These are phyloP conservation scores for Scheffersomyces lignosus DNA, from an alignment of 805 yeast genomes.

Conservation along the genomic window DNA sequence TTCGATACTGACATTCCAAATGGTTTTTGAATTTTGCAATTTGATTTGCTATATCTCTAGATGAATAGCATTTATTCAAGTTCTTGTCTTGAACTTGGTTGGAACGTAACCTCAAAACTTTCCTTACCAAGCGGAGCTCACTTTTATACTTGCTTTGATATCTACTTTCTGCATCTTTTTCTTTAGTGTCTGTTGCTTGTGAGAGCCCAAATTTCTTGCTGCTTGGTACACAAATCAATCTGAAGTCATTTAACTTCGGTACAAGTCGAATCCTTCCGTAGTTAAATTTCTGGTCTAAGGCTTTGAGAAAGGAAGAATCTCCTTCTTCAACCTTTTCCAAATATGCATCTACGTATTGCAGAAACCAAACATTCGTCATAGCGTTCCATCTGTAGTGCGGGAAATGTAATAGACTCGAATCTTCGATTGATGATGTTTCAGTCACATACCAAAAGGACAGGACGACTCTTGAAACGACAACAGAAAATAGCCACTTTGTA, in stretches of 20 bases:
- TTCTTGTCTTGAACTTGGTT: conserved; percentile 11
- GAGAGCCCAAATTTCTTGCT: conserved; percentile 3
- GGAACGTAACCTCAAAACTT: conserved; percentile 20
- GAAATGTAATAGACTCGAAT: conserved; percentile 48
- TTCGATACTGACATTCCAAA: conserved; percentile 7
- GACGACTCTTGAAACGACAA: conserved; percentile 48
- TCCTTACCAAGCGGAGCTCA: conserved; percentile 45
- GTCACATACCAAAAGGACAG: conserved; percentile 67
- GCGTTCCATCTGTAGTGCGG: conserved; percentile 59
- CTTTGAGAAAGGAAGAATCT: conserved; percentile 5
- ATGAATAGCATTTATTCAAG: conserved; percentile 40
- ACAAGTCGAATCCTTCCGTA: conserved; percentile 49
- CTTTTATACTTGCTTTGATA: no score
- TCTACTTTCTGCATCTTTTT: no score
- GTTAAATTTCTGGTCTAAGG: conserved; percentile 8
- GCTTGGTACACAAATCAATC: conserved; percentile 59
- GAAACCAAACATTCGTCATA: conserved; percentile 42
- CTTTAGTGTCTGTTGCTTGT: conserved; percentile 16
- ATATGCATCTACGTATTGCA: conserved; percentile 39
- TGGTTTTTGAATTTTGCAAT: conserved; percentile 38
- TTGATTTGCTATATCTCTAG: conserved; percentile 42
- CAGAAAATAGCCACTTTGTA: conserved; percentile 57
- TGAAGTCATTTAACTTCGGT: conserved; percentile 62
- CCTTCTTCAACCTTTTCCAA: conserved; percentile 18
- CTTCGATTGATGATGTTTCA: conserved; percentile 29